Evolutionary conservation across 768 basidiomycete species (phyloP).

Genomic region (Hemileccinum rubropunctum): DNA sequence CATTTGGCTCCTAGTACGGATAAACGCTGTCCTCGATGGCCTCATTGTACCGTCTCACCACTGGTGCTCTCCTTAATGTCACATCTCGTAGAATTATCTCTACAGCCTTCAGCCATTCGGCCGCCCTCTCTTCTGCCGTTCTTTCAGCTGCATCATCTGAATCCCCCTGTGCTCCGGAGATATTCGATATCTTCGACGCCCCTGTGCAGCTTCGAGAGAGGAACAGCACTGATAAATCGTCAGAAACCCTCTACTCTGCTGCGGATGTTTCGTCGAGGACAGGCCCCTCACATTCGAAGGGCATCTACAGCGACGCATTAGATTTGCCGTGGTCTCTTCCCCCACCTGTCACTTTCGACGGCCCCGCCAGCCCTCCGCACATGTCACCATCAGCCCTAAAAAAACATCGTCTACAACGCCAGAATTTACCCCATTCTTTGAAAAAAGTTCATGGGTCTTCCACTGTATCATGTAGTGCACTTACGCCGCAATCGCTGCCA

Average conservation of each 20-base stretch:
- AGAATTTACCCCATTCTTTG: background rate
- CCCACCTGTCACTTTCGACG: slow-evolving; percentile 46
- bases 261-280: slow-evolving; percentile 7
- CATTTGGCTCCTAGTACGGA: background rate
- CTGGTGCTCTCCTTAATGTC: slow-evolving; percentile 3
- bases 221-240: slow-evolving; percentile 23
- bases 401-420: slow-evolving; percentile 12
- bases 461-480: slow-evolving; percentile 4
- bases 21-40: slow-evolving; percentile 12
- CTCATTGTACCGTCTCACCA: slow-evolving; percentile 7
- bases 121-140: slow-evolving; percentile 6
- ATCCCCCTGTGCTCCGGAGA: slow-evolving; percentile 27
- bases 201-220: slow-evolving; percentile 40
- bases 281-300: slow-evolving; percentile 2
- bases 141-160: slow-evolving; percentile 2
- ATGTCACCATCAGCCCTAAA: slow-evolving; percentile 13
- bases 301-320: slow-evolving; percentile 7
- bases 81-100: slow-evolving; percentile 10
- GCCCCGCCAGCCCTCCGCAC: slow-evolving; percentile 41
- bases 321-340: slow-evolving; percentile 36
- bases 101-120: slow-evolving; percentile 15
- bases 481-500: slow-evolving; percentile 30
- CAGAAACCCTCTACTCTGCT: slow-evolving; percentile 5
- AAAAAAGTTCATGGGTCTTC: slow-evolving; percentile 6
- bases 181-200: slow-evolving; percentile 54